Base-by-base conservation (phyloP, 129 eudicot genomes). In the Scalesia atractyloides region DNA sequence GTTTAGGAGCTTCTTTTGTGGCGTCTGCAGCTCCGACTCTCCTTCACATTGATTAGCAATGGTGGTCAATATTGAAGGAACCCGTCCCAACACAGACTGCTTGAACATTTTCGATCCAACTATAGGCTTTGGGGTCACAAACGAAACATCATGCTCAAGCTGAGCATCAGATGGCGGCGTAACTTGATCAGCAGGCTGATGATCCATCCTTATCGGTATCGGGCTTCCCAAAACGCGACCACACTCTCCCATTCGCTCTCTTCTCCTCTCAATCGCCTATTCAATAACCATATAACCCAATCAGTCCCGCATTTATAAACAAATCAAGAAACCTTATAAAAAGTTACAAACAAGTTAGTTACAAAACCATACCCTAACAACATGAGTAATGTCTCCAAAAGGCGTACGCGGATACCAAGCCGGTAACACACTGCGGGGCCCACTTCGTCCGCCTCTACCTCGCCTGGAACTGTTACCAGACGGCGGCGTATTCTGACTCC, bases 201-300 rank as follows among this genome's bases (percentile, higher is more conserved):
- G 84, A 72, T 43, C 37, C 48, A 59, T 68, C 30, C 52, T 58
- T 62, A 53, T 77, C 30, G 78, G 82, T 30, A 61, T 10, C 72
- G 87, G 89, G 81, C 83, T 85, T 73, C 73, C 86, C 46, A 73
- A 59, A 76, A 48, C 66, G 48, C 22, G 85, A 77, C 89, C 72
- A 70, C 84, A 37, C 20, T 64, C 89, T 79, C 87, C 85, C 68
- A 82, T 30, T 24, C 69, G 81, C 64, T 18, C 80, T 75, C 97
- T 87, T 83, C 87, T 89, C 80, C 96, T 89, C 77, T 89, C 91
- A 54, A 88, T 80, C 2, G 97, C 96, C 97, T 91, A 73, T 16
- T 41, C 12, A 44, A 47, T 56, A 17, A 75, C 36, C 44, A 33
- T 0, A 50, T 50, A 59, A 16, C 52, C 12, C 9, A 76, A 66